phyloP scores from a whole-genome alignment of 1,284 basidiomycete species.

The Tranzscheliella williamsii region DNA sequence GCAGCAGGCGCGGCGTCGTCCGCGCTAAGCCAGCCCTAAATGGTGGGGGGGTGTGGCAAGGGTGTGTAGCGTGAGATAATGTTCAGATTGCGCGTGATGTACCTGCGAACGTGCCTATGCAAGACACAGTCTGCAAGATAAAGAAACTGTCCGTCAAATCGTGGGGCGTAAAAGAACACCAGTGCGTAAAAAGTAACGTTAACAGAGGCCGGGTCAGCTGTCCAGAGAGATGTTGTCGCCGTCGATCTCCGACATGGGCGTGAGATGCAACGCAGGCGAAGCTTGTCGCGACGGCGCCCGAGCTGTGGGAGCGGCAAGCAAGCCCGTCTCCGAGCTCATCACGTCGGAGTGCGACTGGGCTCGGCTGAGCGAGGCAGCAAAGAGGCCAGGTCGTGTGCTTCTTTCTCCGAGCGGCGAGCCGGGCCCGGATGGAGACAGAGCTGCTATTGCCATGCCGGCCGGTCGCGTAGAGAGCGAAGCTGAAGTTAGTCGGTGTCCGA shows the following conservation, averaged over 20 bases:
- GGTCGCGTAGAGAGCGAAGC: conserved; percentile 22
- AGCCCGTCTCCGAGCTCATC: conserved; percentile 10
- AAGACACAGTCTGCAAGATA: too few species aligned
- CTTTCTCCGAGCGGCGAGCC: conserved; percentile 30
- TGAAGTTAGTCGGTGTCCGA: conserved; percentile 37
- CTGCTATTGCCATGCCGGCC: conserved; percentile 7
- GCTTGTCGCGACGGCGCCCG: conserved; percentile 26
- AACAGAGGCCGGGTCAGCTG: conserved; percentile 1
- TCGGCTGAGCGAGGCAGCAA: conserved; percentile 28
- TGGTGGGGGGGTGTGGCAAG: too few species aligned
- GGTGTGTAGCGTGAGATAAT: too few species aligned
- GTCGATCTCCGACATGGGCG: conserved; percentile 21
- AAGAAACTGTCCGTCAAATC: too few species aligned
- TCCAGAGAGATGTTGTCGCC: conserved; percentile 4
- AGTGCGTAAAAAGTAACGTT: too few species aligned
- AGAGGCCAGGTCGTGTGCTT: conserved; percentile 10
- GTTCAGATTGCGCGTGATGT: too few species aligned
- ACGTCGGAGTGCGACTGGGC: conserved; percentile 29
- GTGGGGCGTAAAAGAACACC: too few species aligned
- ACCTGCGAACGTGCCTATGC: too few species aligned
- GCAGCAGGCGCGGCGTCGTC: too few species aligned
- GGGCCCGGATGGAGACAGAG: conserved; percentile 16
- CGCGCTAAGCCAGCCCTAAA: too few species aligned
- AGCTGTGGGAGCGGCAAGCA: conserved; percentile 10
- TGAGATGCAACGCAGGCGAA: conserved; percentile 21